Evolutionary conservation across 306 rosid species (phyloP), one percentile per base, ranked within the genome.

Genomic region (Dryas octopetala): DNA sequence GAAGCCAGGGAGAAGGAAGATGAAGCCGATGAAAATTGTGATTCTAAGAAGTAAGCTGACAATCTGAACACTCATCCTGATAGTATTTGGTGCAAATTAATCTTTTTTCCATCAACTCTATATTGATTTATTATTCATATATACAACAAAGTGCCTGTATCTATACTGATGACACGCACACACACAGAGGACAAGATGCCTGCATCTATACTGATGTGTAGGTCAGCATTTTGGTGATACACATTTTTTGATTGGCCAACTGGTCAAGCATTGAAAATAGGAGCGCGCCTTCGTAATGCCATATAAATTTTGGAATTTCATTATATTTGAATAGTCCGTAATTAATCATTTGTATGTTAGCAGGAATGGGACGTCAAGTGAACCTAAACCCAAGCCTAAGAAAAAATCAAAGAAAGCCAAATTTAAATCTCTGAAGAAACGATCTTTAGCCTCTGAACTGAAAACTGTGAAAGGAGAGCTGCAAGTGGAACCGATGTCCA

Each of bases 361-460:
- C 93, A 91, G 97, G 87, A 80, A 74, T 80, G 93, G 61, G 62
- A 74, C 76, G 38, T 81, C 86, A 26, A 80, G 85, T 83, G 92
- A 84, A 81, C 84, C 80, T 3, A 95, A 88, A 83, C 91, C 89
- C 17, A 95, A 84, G 90, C 74, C 91, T 66, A 95, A 90, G 80
- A 95, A 89, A 97, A 95, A 95, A 83, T 76, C 89, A 3, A 95
- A 95, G 92, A 95, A 92, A 74, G 80, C 93, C 44, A 95, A 95
- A 88, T 95, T 90, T 82, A 95, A 95, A 80, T 91, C 98, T 67
- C 78, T 95, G 79, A 95, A 95, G 89, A 92, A 90, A 78, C 90
- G 91, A 64, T 87, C 98, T 73, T 77, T 95, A 78, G 87, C 86
- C 17, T 87, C 97, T 82, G 96, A 91, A 71, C 66, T 79, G 74